Evolutionary conservation across 495 filamentous ascomycete species (phyloP), one percentile per base, ranked within the genome.

Genomic region (Lasiosphaeria miniovina): DNA sequence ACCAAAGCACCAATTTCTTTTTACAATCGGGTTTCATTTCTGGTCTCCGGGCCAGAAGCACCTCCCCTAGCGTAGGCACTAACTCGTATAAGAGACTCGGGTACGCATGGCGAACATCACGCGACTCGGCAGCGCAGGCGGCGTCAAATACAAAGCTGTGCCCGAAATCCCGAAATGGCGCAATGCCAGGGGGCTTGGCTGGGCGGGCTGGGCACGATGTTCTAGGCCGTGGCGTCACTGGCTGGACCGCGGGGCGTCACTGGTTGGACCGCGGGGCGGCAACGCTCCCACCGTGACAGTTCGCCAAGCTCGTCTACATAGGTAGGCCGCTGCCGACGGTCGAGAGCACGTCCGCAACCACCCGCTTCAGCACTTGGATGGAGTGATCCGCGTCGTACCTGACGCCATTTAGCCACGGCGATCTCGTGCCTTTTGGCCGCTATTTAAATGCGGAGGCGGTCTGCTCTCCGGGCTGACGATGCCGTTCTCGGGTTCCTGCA

Each of bases 111-210:
- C 24, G 24, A 24, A 24, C 2, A 24, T 24, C 24, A 24, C 24
- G 24, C 24, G 24, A 24, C 24, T 24, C 24, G 1, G 24, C 24
- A 24, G 24, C 24, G 24, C 24, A 24, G 24, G 24, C 24, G 24
- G 24, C 24, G 24, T 24, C 24, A 24, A 46, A n/a, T 11, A 48
- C 46, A 36, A 58, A 58, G 51, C 58, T 50, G 41, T 49, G 55
- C 61, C 61, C 5, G 35, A 43, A 52, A 62, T 62, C 61, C 61
- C 5, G 35, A 43, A 52, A 62, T 62, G 61, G 54, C 45, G 61
- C 61, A 52, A 62, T 62, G 35, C 32, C 60, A 34, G 15, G 59
- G 36, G 54, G 55, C 41, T 31, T 34, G 45, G 24, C 35, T 40
- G 35, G 46, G 17, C 15, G 36, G 32, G 17, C 36, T 31, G 6